Percentiles rank a stretch among this genome's conserved stretches.
Conservation (phyloP, 2,329 filamentous ascomycete genomes). For the Fusarium decemcellulare region DNA sequence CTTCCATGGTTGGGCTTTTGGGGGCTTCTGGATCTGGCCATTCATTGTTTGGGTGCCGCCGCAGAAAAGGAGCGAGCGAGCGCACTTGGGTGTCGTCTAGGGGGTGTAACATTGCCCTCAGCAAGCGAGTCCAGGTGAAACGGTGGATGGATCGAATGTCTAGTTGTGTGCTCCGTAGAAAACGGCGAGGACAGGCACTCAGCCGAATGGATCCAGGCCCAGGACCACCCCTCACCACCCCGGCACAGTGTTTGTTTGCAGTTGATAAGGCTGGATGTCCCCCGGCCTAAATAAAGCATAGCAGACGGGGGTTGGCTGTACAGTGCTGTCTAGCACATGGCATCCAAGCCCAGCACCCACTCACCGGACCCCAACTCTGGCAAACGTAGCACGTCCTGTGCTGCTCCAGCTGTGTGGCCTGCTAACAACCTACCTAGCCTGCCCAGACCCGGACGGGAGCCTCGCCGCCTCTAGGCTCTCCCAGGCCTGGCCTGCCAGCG, state of each 20-base stretch:
- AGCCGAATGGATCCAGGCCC: slow-evolving; percentile 15
- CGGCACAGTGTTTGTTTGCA: slow-evolving; percentile 36
- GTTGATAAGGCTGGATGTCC: slow-evolving; percentile 25
- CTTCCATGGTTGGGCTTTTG: background rate
- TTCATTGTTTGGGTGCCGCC: background rate
- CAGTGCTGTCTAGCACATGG: slow-evolving; percentile 15
- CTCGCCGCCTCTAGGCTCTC: slow-evolving; percentile 18
- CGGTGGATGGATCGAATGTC: background rate
- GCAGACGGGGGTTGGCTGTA: background rate
- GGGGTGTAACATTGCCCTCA: slow-evolving; percentile 1
- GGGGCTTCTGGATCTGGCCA: background rate
- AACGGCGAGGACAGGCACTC: slow-evolving; percentile 11
- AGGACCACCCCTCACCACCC: background rate
- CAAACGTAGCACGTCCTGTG: slow-evolving; percentile 26
- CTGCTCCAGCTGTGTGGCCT: slow-evolving; percentile 22
- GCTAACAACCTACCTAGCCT: no score
- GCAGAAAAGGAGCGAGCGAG: background rate
- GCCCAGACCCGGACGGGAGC: no score
- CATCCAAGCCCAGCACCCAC: background rate
- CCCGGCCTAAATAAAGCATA: background rate
- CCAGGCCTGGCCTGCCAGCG: no score
- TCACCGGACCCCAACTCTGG: slow-evolving; percentile 18
- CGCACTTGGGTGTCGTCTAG: background rate
- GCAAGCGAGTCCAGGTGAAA: background rate
- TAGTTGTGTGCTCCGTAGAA: background rate